Conservation (phyloP, 306 rosid genomes). For the Pachyrhizus erosus region DNA sequence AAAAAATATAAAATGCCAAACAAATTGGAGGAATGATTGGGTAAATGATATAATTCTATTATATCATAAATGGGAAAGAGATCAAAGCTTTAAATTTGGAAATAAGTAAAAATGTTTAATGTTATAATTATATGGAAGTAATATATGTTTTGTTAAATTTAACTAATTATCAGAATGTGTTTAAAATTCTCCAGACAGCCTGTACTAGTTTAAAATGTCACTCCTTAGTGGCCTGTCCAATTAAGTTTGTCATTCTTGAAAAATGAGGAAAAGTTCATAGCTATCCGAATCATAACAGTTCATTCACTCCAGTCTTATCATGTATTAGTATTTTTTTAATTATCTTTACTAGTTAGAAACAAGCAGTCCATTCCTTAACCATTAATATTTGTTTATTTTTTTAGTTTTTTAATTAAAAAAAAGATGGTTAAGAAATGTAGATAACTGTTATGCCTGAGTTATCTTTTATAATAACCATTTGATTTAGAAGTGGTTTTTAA, state of each 20-base stretch:
- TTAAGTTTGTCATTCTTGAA: not conserved
- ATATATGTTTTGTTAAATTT: not conserved
- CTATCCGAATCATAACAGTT: not conserved
- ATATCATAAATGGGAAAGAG: not conserved
- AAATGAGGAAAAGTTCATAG: not conserved
- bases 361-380: too few species aligned
- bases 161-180: not conserved
- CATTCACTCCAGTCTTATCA: not conserved
- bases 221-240: not conserved
- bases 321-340: slow-evolving; percentile 14
- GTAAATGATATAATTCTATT: not conserved
- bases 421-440: too few species aligned
- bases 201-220: not conserved
- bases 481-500: too few species aligned
- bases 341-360: too few species aligned
- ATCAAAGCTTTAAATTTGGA: too few species aligned
- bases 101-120: not conserved
- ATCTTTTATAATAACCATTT: too few species aligned
- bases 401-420: too few species aligned
- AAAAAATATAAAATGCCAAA: not conserved
- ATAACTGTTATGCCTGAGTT: too few species aligned
- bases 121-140: not conserved
- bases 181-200: not conserved
- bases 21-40: not conserved
- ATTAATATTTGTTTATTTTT: too few species aligned